These are phyloP conservation scores for Wickerhamiella vanderwaltii DNA, from an alignment of 805 yeast genomes.

Conservation along the genomic window DNA sequence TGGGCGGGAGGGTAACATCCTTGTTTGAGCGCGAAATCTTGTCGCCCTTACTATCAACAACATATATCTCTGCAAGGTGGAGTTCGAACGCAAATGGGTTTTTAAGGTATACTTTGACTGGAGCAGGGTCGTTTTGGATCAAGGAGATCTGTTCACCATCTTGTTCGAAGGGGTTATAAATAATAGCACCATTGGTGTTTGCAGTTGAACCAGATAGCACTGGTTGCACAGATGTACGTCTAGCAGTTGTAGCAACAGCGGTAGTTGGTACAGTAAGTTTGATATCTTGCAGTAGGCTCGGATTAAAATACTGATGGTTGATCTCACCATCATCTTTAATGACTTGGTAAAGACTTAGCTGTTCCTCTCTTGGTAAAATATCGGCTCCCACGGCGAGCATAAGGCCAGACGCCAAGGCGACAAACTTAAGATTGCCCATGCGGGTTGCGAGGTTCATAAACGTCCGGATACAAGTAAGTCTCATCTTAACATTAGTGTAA, in stretches of 20 bases:
- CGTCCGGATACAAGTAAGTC: constrained; percentile 35
- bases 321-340: constrained; percentile 20
- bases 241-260: neutral
- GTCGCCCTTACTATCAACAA: constrained; percentile 20
- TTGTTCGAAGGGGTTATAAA: constrained; percentile 42
- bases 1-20: constrained; percentile 24
- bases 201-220: neutral
- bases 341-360: constrained; percentile 30
- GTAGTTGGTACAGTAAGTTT: constrained; percentile 1
- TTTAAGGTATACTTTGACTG: constrained; percentile 45
- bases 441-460: constrained; percentile 40
- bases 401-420: constrained; percentile 31
- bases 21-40: constrained; percentile 18
- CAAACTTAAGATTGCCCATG: constrained; percentile 34
- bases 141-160: constrained; percentile 10
- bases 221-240: neutral
- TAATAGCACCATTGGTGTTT: constrained; percentile 16
- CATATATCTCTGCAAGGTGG: constrained; percentile 33
- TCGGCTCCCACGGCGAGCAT: constrained; percentile 45
- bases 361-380: constrained; percentile 48
- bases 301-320: constrained; percentile 57
- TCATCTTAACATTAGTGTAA: constrained; percentile 45
- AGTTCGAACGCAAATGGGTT: constrained; percentile 75
- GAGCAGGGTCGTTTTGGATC: constrained; percentile 41
- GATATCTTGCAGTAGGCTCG: constrained; percentile 45